Percentiles rank a stretch among this genome's conserved stretches.
Evolutionary conservation across 108 stramenopile genomes (phyloP).

Genomic region (Pelagomonas calceolata): DNA sequence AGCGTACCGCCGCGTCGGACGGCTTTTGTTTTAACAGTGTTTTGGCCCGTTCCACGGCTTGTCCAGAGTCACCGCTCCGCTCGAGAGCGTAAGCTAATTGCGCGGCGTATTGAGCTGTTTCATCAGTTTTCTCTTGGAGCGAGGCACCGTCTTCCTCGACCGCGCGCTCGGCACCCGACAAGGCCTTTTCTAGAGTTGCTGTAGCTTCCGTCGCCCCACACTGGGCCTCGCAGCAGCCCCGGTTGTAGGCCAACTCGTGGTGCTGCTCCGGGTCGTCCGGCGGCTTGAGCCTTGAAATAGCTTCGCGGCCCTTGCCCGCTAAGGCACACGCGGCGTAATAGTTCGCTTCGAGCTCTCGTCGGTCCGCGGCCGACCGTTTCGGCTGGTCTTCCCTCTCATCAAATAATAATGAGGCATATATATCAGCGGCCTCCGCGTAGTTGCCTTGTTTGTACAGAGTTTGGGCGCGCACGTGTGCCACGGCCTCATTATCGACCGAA

Average conservation of each 20-base stretch:
- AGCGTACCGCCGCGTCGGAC: slow-evolving; percentile 3
- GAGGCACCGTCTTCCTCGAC: background rate
- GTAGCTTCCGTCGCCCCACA: background rate
- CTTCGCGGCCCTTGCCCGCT: background rate
- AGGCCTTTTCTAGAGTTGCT: background rate
- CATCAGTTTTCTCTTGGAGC: too few relatives aligned
- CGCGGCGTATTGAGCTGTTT: background rate
- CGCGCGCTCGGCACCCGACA: background rate
- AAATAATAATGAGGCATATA: background rate
- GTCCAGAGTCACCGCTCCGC: background rate
- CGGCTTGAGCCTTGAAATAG: background rate
- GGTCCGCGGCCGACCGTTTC: background rate
- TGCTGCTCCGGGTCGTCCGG: background rate
- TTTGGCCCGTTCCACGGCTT: background rate
- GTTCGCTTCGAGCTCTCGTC: background rate
- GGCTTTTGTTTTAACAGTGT: slow-evolving; percentile 5
- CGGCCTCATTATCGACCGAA: background rate
- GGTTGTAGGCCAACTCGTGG: slow-evolving; percentile 8
- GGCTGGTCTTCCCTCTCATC: background rate
- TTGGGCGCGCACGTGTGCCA: background rate
- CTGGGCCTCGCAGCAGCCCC: background rate
- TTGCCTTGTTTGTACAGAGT: background rate
- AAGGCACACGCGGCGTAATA: background rate
- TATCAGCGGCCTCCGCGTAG: background rate
- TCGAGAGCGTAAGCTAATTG: background rate